phyloP scores from a whole-genome alignment of 805 yeast genomes.

The Danielozyma ontarioensis region DNA sequence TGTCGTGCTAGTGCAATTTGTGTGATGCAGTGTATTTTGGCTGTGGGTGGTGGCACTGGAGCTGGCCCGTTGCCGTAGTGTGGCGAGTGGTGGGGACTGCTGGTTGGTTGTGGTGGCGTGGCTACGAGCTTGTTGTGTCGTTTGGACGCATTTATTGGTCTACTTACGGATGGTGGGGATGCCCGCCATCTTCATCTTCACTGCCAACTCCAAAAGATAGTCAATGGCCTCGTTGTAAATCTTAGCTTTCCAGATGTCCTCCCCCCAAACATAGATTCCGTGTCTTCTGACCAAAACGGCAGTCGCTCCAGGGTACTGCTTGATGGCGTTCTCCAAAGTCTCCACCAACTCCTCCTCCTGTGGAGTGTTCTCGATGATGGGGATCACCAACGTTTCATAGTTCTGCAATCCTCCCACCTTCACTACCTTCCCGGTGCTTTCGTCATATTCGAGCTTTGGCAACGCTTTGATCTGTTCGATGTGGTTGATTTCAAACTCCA shows the following conservation, averaged over 20 bases:
- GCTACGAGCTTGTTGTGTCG: too few relatives aligned
- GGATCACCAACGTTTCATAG: conserved; percentile 73
- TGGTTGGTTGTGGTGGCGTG: too few relatives aligned
- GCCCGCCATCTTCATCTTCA: conserved; percentile 72
- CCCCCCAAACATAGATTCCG: conserved; percentile 97
- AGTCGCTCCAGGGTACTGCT: conserved; percentile 67
- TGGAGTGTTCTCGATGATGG: conserved; percentile 88
- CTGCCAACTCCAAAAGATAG: conserved; percentile 77
- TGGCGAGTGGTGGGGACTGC: conserved; percentile 26
- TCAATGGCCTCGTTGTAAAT: conserved; percentile 91
- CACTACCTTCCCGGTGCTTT: conserved; percentile 34
- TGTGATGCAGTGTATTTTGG: background rate
- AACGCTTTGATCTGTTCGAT: conserved; percentile 92
- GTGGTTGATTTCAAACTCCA: conserved; percentile 69
- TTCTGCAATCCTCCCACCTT: conserved; percentile 66
- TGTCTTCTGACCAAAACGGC: conserved; percentile 91
- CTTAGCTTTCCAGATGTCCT: conserved; percentile 86
- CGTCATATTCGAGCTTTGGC: conserved; percentile 45
- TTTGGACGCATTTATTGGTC: background rate
- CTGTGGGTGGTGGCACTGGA: background rate
- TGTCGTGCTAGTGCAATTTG: background rate
- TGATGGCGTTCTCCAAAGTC: conserved; percentile 57
- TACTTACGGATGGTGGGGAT: conserved; percentile 42
- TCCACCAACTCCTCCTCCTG: conserved; percentile 80
- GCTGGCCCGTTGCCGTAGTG: conserved; percentile 20